Base-by-base conservation (phyloP, 805 yeast genomes). In the Ogataea nakhonphanomensis region DNA sequence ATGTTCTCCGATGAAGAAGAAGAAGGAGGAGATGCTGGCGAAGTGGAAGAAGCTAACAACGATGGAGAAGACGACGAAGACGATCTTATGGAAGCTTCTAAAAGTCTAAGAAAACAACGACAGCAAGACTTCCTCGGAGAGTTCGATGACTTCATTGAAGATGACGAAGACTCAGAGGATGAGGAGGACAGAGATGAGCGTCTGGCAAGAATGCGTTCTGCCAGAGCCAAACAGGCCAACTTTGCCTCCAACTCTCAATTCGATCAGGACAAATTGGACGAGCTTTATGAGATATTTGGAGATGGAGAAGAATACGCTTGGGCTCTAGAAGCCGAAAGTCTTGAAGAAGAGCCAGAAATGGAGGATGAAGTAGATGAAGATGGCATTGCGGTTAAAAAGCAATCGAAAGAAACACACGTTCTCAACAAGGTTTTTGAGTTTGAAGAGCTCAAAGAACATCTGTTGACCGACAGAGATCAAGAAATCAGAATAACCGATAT, bases 271-370 rank as follows among this genome's bases (percentile, higher is more conserved):
- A 86, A 87, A 59, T 76, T 91, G 49, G 93, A 88, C 56, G 97
- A 91, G 62, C 76, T 93, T 58, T 89, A 81, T 56, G 99, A 93
- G 60, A 87, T 93, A 10, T 93, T 93, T 59, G 99, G 99, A 50
- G 95, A 89, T 61, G 99, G 99, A 37, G 89, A 81, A 49, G 97
- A 91, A 57, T 93, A 93, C 63, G 96, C 87, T 42, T 93, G 99
- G 98, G 99, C 99, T 9, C 70, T 93, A 40, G 96, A 88, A 56
- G 93, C 87, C 22, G 96, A 90, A 65, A 79, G 76, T 46, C 73
- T 70, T 41, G 82, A 76, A 50, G 81, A 74, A 35, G 65, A 58
- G 30, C 62, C 49, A 3, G 46, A 51, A 4, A 48, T 47, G 25
- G 56, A 51, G 29, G 67, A 63, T 30, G 70, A 66, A 26, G 71